These are phyloP conservation scores for Rosa lucieae DNA, from an alignment of 306 rosid genomes.

Conservation along the genomic window DNA sequence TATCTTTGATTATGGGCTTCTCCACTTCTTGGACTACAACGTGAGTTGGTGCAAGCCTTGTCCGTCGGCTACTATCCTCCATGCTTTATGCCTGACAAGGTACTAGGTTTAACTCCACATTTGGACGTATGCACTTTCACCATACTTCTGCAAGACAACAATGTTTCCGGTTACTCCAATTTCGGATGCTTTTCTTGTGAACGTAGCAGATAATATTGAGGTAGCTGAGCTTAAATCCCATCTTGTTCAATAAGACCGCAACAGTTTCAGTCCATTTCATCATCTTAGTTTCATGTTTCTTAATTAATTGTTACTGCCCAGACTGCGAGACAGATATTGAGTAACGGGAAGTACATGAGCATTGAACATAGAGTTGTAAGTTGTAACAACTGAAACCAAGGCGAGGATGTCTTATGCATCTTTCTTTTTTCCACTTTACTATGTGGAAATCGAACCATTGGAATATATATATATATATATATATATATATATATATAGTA, in stretches of 20 bases:
- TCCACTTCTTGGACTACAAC: slow-evolving; percentile 24
- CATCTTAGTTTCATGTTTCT: not conserved
- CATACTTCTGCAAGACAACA: not conserved
- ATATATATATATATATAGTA: too few species aligned
- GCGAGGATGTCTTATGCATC: slow-evolving; percentile 26
- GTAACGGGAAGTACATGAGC: slow-evolving; percentile 45
- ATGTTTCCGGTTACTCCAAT: slow-evolving; percentile 18
- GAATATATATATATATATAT: not conserved
- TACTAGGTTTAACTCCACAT: slow-evolving; percentile 28
- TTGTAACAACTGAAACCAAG: slow-evolving; percentile 29
- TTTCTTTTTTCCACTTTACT: slow-evolving; percentile 33
- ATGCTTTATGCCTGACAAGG: slow-evolving; percentile 37
- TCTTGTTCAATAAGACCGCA: not conserved
- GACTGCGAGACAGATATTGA: slow-evolving; percentile 37
- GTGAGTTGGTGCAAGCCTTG: slow-evolving; percentile 23
- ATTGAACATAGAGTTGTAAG: slow-evolving; percentile 40
- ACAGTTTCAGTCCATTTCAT: not conserved
- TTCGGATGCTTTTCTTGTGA: slow-evolving; percentile 37
- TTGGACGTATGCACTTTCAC: slow-evolving; percentile 31
- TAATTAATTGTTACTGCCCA: not conserved
- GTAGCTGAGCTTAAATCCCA: slow-evolving; percentile 1
- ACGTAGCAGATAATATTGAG: slow-evolving; percentile 37
- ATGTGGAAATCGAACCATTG: slow-evolving; percentile 38
- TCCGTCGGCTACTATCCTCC: slow-evolving; percentile 38
- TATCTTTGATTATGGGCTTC: slow-evolving; percentile 29